A percentile compares a stretch with the other conserved stretches of the same genome.
These are phyloP conservation scores for Jackrogersella minutella DNA, from an alignment of 495 filamentous ascomycete species.

Conservation along the genomic window DNA sequence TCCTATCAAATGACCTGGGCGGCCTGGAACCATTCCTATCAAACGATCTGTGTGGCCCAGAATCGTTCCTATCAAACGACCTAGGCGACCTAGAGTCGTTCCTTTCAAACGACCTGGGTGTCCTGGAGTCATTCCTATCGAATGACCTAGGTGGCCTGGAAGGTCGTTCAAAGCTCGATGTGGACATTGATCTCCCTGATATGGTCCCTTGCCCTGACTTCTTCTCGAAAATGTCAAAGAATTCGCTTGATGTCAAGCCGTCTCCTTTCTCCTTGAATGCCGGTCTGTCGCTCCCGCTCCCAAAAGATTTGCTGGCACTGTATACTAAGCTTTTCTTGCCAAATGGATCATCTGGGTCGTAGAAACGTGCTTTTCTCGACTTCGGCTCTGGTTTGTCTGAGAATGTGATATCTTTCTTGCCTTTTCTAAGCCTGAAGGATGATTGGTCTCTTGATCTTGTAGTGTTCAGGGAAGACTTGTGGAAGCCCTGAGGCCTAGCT, in stretches of 20 bases:
- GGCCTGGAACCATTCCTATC: background rate
- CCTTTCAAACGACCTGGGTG: background rate
- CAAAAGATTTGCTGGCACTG: constrained; percentile 46
- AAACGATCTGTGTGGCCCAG: background rate
- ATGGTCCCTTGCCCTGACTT: background rate
- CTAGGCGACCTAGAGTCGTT: background rate
- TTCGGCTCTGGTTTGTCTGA: constrained; percentile 41
- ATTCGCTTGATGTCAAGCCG: constrained; percentile 17
- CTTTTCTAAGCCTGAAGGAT: constrained; percentile 50
- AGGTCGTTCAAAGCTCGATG: background rate
- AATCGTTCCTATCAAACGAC: background rate
- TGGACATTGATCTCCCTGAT: background rate
- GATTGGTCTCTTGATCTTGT: constrained; percentile 18
- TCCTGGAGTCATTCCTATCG: background rate
- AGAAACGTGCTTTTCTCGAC: constrained; percentile 54
- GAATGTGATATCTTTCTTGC: constrained; percentile 57
- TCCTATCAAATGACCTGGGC: background rate
- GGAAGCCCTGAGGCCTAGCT: constrained; percentile 37
- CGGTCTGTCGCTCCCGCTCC: constrained; percentile 18
- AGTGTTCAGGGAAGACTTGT: constrained; percentile 19
- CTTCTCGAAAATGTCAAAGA: constrained; percentile 31
- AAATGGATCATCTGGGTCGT: constrained; percentile 49
- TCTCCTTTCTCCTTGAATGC: background rate
- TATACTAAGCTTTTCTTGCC: constrained; percentile 59
- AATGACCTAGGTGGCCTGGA: background rate